Evolutionary conservation across 164 flowering plant genomes (phyloP).

Genomic region (Magnolia kwangsiensis): DNA sequence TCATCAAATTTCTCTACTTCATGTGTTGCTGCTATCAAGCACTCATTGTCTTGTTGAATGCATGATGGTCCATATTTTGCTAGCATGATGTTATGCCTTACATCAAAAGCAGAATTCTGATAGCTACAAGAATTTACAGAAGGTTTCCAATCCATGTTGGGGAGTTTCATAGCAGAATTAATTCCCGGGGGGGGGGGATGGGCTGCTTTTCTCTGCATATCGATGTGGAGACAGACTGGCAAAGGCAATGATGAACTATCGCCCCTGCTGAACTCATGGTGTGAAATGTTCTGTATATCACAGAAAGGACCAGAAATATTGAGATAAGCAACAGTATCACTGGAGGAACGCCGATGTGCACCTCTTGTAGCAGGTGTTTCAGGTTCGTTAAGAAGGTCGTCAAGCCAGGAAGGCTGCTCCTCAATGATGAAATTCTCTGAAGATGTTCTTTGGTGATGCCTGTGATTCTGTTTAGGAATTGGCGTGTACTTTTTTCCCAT

Average conservation of each 20-base stretch:
- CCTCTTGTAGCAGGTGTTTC: constrained; percentile 57
- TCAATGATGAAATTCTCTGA: constrained; percentile 61
- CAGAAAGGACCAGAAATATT: constrained; percentile 36
- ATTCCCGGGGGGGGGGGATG: constrained; percentile 39
- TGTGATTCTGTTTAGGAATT: constrained; percentile 45
- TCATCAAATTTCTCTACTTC: constrained; percentile 25
- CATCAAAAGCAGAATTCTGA: constrained; percentile 26
- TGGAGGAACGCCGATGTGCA: constrained; percentile 71
- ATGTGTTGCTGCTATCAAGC: constrained; percentile 23
- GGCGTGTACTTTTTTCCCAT: constrained; percentile 37
- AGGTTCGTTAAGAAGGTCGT: constrained; percentile 74
- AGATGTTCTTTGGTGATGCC: constrained; percentile 58
- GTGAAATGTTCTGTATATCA: constrained; percentile 32
- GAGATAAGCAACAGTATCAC: constrained; percentile 69
- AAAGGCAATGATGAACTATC: constrained; percentile 31
- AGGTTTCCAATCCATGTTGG: constrained; percentile 39
- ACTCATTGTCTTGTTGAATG: constrained; percentile 29
- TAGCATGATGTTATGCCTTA: constrained; percentile 21
- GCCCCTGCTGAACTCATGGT: constrained; percentile 31
- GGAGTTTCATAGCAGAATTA: constrained; percentile 24
- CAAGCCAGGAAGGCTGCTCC: constrained; percentile 84
- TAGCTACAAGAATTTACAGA: constrained; percentile 17
- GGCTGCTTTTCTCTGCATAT: constrained; percentile 29
- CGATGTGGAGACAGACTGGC: constrained; percentile 44
- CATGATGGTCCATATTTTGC: constrained; percentile 31